Base-by-base conservation (phyloP, 805 yeast species). In the Saccharomycodes ludwigii region DNA sequence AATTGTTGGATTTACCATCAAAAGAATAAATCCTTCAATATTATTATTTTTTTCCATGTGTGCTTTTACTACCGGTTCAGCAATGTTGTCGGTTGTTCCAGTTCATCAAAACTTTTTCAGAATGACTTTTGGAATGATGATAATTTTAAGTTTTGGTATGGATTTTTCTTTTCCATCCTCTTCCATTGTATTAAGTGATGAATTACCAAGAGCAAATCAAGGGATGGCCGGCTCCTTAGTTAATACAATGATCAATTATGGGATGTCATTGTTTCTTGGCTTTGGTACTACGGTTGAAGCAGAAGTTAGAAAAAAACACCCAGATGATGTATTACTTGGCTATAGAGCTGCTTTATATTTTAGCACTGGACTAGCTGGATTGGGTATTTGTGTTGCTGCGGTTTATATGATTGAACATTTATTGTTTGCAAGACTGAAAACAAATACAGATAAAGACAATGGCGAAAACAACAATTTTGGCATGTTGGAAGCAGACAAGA, bases 201-300 rank as follows among this genome's bases (percentile, higher is more conserved):
- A 57, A 29, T 56, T 79, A 22, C 85, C 86, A 0, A 50, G 60
- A 29, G 59, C 66, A 36, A 71, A 74, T 41, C 91, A 80, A 53
- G 91, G 88, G 6, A 70, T 76, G 66, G 86, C 85, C 1, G 85
- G 84, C 0, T 75, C 84, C 0, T 56, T 80, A 30, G 75, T 77
- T 4, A 65, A 76, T 14, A 78, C 91, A 0, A 71, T 76, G 42
- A 71, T 76, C 9, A 80, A 76, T 49, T 80, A 80, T 48, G 72
- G 85, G 0, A 76, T 71, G 47, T 72, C 85, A 0, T 48, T 79
- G n/a, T 72, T 76, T 22, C 56, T 80, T 20, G 88, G 85, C 7
- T 58, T 80, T 26, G 78, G 81, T 3, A 73, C 75, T n/a, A 71
- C 78, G 3, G 78, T 75, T 3, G 80, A 77, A 40, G 55, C 53